A percentile compares a stretch with the other conserved stretches of the same genome.
phyloP scores from a whole-genome alignment of 305 asterid species.

The Solanum hybrid region DNA sequence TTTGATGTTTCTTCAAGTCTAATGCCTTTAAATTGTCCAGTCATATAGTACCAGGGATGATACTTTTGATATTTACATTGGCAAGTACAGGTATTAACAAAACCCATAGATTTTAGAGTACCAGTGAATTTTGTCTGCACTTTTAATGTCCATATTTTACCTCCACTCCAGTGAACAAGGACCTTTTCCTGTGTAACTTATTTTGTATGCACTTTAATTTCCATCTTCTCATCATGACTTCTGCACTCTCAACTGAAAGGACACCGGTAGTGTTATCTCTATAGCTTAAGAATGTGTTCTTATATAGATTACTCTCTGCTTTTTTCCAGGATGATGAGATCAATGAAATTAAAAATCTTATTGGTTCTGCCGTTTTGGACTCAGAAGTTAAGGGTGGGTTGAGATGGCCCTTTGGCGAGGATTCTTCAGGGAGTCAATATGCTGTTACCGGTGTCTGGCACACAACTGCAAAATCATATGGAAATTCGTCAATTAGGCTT shows the following conservation, averaged over 20 bases:
- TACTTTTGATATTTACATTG: not conserved
- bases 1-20: not conserved
- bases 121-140: not conserved
- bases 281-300: not conserved
- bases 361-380: constrained; percentile 34
- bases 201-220: not conserved
- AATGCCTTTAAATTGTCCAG: not conserved
- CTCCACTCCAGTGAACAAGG: not conserved
- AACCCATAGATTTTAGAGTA: not conserved
- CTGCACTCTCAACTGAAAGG: not conserved
- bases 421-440: constrained; percentile 32
- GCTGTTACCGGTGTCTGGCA: constrained; percentile 37
- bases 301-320: not conserved
- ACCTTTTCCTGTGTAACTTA: not conserved
- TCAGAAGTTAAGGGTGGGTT: constrained; percentile 40
- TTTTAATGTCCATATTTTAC: not conserved
- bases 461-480: constrained; percentile 18
- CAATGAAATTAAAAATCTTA: constrained; percentile 19
- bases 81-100: not conserved
- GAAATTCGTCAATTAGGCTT: constrained; percentile 26
- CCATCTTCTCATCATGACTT: not conserved
- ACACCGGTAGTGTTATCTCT: not conserved
- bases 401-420: constrained; percentile 41
- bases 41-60: not conserved
- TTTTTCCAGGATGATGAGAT: constrained; percentile 40